A percentile compares a stretch with the other conserved stretches of the same genome.
Evolutionary conservation across 768 basidiomycete genomes (phyloP).

Genomic region (Pluteus cervinus): DNA sequence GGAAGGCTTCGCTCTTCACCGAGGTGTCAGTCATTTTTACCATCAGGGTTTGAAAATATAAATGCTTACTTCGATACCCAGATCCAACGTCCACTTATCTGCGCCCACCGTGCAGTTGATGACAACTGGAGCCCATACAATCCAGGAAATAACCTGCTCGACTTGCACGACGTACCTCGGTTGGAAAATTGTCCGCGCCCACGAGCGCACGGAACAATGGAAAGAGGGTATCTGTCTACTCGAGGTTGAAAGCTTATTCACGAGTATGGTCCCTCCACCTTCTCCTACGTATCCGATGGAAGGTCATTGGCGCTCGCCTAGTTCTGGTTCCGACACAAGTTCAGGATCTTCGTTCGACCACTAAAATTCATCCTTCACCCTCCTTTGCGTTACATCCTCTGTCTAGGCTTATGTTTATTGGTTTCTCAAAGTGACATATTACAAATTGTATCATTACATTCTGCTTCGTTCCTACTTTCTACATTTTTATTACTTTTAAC

Average conservation of each 20-base stretch:
- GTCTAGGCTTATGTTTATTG: too few relatives aligned
- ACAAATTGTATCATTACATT: too few relatives aligned
- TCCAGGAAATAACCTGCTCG: constrained; percentile 49
- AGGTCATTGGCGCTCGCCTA: too few relatives aligned
- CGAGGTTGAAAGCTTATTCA: constrained; percentile 46
- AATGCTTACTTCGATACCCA: constrained; percentile 14
- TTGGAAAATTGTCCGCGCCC: constrained; percentile 56
- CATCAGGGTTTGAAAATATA: not conserved
- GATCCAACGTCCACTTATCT: constrained; percentile 41
- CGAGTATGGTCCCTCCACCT: constrained; percentile 15
- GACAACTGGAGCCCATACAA: constrained; percentile 58
- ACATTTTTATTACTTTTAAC: too few relatives aligned
- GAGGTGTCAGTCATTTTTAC: constrained; percentile 35
- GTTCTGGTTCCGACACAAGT: too few relatives aligned
- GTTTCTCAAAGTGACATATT: too few relatives aligned
- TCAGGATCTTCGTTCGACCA: too few relatives aligned
- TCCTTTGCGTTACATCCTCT: too few relatives aligned
- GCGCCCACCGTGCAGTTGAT: constrained; percentile 50
- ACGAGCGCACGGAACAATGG: constrained; percentile 53
- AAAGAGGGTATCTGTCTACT: constrained; percentile 55
- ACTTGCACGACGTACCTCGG: constrained; percentile 50
- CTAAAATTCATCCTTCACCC: too few relatives aligned
- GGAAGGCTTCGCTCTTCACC: constrained; percentile 54
- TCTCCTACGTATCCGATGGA: too few relatives aligned
- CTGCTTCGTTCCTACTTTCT: too few relatives aligned